Conservation (phyloP, 345 rosid genomes). For the Linum trigynum region DNA sequence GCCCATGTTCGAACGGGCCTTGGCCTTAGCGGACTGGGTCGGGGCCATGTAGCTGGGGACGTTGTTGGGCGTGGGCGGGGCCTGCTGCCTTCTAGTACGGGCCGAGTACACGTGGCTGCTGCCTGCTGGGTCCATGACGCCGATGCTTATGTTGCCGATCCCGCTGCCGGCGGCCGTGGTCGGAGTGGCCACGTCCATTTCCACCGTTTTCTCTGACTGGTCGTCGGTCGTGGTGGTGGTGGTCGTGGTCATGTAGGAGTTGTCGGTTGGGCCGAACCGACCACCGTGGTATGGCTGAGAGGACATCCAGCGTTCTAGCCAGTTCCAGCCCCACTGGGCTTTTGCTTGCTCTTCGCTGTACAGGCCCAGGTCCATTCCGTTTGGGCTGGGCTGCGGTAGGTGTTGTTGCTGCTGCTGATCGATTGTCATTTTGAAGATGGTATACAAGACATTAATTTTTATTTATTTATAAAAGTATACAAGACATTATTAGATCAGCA, state of each 20-base stretch:
- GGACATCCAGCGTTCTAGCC: constrained; percentile 95
- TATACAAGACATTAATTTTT: too few species aligned
- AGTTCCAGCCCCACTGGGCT: constrained; percentile 81
- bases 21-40: constrained; percentile 85
- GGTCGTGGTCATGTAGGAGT: constrained; percentile 37
- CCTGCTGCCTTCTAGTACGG: constrained; percentile 26
- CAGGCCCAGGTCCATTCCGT: constrained; percentile 27
- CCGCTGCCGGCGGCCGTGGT: constrained; percentile 2
- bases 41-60: constrained; percentile 86
- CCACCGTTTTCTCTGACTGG: constrained; percentile 76
- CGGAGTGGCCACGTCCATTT: constrained; percentile 50
- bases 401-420: constrained; percentile 27
- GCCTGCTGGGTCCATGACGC: constrained; percentile 17
- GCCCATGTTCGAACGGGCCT: constrained; percentile 40
- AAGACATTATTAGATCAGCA: too few species aligned
- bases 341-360: constrained; percentile 35
- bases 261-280: constrained; percentile 35
- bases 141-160: constrained; percentile 14
- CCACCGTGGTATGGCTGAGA: constrained; percentile 17
- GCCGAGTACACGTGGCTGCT: constrained; percentile 17
- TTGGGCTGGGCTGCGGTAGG: constrained; percentile 16
- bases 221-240: constrained; percentile 52
- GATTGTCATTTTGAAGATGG: too few species aligned
- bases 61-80: constrained; percentile 18
- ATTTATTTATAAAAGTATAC: too few species aligned